A percentile compares a stretch with the other conserved stretches of the same genome.
Evolutionary conservation across 495 filamentous ascomycete genomes (phyloP).

Genomic region (Aspergillus sclerotioniger): DNA sequence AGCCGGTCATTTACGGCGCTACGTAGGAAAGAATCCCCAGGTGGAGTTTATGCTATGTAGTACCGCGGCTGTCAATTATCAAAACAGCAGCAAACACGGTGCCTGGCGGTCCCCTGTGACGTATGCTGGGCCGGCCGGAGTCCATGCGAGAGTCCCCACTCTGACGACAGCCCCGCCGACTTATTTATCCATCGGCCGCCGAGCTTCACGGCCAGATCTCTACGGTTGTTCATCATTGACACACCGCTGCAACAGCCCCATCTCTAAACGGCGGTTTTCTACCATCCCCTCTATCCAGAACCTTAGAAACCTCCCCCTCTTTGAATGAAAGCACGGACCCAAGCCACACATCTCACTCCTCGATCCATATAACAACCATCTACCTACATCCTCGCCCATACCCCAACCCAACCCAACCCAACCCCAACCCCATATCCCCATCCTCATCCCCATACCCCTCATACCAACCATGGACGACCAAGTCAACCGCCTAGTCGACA

Average conservation of each 20-base stretch:
- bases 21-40: too few relatives aligned
- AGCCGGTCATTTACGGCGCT: too few relatives aligned
- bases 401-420: background rate
- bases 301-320: too few relatives aligned
- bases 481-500: conserved; percentile 64
- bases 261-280: background rate
- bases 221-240: background rate
- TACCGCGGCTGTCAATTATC: too few relatives aligned
- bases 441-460: background rate
- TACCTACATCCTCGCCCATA: background rate
- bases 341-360: background rate
- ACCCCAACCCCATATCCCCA: background rate
- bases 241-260: background rate
- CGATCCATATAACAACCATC: background rate
- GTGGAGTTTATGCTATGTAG: too few relatives aligned
- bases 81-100: too few relatives aligned
- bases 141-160: conserved; percentile 22
- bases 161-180: conserved; percentile 27
- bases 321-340: background rate
- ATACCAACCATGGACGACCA: conserved; percentile 64
- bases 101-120: background rate
- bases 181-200: conserved; percentile 18
- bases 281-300: too few relatives aligned
- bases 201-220: conserved; percentile 15
- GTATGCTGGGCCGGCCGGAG: conserved; percentile 8